A percentile compares a stretch with the other conserved stretches of the same genome.
These are phyloP conservation scores for Cryptococcus sp. DNA, from an alignment of 1,284 basidiomycete species.

Conservation along the genomic window DNA sequence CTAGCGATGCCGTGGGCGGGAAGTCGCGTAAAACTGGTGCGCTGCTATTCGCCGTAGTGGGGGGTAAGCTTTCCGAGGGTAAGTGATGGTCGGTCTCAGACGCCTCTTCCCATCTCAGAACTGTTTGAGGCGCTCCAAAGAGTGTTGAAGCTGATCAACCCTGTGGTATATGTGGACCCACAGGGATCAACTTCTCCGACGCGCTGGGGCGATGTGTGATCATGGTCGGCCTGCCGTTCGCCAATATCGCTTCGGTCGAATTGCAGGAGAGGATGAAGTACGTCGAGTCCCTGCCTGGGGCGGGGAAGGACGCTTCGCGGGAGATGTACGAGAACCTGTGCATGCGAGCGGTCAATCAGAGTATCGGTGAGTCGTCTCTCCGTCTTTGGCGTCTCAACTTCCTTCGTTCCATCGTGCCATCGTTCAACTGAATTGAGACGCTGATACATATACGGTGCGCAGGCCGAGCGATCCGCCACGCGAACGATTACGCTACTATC, in stretches of 20 bases:
- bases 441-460: slow-evolving; percentile 3
- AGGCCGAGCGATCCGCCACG: slow-evolving; percentile 89
- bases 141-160: neutral
- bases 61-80: slow-evolving; percentile 92
- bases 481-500: slow-evolving; percentile 77
- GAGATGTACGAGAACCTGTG: slow-evolving; percentile 91
- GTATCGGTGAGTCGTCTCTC: slow-evolving; percentile 69
- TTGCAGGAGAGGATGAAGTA: slow-evolving; percentile 89
- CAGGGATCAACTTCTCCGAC: slow-evolving; percentile 87
- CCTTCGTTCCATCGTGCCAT: too few relatives aligned
- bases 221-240: slow-evolving; percentile 89
- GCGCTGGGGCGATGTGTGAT: slow-evolving; percentile 84
- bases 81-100: slow-evolving; percentile 1
- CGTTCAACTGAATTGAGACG: neutral
- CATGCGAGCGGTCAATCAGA: slow-evolving; percentile 96
- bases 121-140: neutral
- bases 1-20: slow-evolving; percentile 4
- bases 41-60: slow-evolving; percentile 87
- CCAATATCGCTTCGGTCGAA: slow-evolving; percentile 87
- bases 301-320: slow-evolving; percentile 70
- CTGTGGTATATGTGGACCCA: neutral
- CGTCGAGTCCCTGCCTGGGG: slow-evolving; percentile 58
- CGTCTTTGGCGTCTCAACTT: neutral
- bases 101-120: neutral
- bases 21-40: slow-evolving; percentile 60